A percentile compares a stretch with the other conserved stretches of the same genome.
phyloP scores from a whole-genome alignment of 495 filamentous ascomycete species.

The Pyrenula massariospora region DNA sequence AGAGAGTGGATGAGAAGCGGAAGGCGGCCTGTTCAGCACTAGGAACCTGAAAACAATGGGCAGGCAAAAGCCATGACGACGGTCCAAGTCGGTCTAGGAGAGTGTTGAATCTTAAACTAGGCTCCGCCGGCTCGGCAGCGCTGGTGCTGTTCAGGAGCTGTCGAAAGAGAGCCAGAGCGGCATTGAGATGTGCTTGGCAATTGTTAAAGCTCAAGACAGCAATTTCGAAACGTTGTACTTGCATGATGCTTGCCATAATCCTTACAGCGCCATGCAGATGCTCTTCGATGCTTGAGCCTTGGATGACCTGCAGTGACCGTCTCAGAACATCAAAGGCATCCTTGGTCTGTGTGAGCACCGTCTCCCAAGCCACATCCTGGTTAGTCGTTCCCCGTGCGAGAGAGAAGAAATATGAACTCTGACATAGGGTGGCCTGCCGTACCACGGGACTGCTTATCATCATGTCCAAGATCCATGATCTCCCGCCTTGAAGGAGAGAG shows the following conservation, averaged over 20 bases:
- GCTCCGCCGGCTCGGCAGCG: conserved; percentile 7
- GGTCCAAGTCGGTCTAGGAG: conserved; percentile 21
- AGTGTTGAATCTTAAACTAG: conserved; percentile 10
- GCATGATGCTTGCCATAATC: conserved; percentile 40
- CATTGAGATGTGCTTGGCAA: conserved; percentile 36
- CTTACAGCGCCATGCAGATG: conserved; percentile 18
- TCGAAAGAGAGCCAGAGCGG: conserved; percentile 32
- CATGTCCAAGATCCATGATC: conserved; percentile 40
- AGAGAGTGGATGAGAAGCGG: conserved; percentile 35
- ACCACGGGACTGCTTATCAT: conserved; percentile 35
- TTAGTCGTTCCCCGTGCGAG: conserved; percentile 14
- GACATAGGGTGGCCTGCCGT: conserved; percentile 30
- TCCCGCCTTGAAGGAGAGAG: conserved; percentile 29
- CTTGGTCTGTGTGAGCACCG: conserved; percentile 24
- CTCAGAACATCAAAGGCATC: conserved; percentile 28
- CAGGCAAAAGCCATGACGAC: conserved; percentile 10
- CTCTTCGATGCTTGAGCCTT: conserved; percentile 13
- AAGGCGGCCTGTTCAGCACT: conserved; percentile 39
- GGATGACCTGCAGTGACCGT: conserved; percentile 25
- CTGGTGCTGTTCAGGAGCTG: conserved; percentile 19
- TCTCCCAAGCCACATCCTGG: conserved; percentile 15
- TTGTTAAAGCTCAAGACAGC: conserved; percentile 27
- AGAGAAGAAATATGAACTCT: conserved; percentile 36
- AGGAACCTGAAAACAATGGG: conserved; percentile 15
- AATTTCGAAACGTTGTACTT: conserved; percentile 39